A percentile compares a stretch with the other conserved stretches of the same genome.
Evolutionary conservation across 257 asterid species (phyloP).

Genomic region (Rhazya stricta): DNA sequence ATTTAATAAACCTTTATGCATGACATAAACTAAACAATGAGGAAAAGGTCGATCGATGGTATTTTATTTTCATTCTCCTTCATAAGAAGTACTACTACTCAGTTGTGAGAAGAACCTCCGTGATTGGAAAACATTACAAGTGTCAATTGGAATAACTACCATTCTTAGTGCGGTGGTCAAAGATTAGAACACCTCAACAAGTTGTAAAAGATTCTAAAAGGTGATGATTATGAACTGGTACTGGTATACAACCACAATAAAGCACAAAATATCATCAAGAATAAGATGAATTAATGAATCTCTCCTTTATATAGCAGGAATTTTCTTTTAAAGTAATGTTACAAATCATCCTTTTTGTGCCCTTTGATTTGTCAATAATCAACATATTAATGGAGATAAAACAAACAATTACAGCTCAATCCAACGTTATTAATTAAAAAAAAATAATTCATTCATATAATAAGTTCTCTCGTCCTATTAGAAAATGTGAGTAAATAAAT

Average conservation of each 20-base stretch:
- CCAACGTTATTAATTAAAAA: too few species aligned
- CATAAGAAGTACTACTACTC: neutral
- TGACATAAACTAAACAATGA: neutral
- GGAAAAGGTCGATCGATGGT: neutral
- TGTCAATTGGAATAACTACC: slow-evolving; percentile 17
- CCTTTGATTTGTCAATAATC: neutral
- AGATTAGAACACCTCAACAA: slow-evolving; percentile 7
- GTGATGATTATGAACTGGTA: slow-evolving; percentile 12
- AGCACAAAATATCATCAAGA: neutral
- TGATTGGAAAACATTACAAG: neutral
- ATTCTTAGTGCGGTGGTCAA: slow-evolving; percentile 12
- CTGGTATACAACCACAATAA: neutral
- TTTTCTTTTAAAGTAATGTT: neutral
- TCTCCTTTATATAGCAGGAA: neutral
- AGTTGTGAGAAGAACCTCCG: neutral
- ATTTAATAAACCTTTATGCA: too few species aligned
- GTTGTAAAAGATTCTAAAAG: slow-evolving; percentile 14
- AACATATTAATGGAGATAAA: too few species aligned
- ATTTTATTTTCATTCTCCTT: neutral
- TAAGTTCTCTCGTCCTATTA: neutral
- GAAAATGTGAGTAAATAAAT: too few species aligned
- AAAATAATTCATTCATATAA: too few species aligned
- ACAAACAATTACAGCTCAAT: too few species aligned
- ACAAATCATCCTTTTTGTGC: neutral
- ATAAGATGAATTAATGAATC: neutral